Evolutionary conservation across 2,329 filamentous ascomycete species (phyloP), one percentile per base, ranked within the genome.

Genomic region (Bipolaris cookei): DNA sequence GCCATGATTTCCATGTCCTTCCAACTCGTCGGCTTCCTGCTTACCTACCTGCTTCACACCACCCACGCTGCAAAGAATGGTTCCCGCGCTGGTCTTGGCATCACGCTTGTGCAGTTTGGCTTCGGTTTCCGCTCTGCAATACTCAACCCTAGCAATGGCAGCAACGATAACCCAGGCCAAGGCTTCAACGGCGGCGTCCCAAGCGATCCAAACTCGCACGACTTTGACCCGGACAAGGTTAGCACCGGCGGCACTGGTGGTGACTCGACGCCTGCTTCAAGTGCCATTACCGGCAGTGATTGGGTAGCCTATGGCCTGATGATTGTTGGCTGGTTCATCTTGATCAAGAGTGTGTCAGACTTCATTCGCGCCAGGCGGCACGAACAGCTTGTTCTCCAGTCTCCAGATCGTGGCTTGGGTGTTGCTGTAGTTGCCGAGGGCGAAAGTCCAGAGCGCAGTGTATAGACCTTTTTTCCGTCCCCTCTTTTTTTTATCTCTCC

Each of bases 61-160:
- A 97, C 94, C 6, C 95, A 99, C 77, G 95, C 95, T 4, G 95
- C 95, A 69, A 99, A 99, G 81, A 97, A 99, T 75, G 95, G 95
- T 47, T 97, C 93, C 43, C 90, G 92, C 71, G 93, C 94, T 49
- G 95, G 95, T 51, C 88, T 99, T 48, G 95, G 95, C 59, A 91
- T 99, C 67, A 97, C 93, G 0, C 84, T 99, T 10, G 92, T 99
- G 45, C 94, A 98, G 76, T 98, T 96, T 72, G 95, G 95, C 30
- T 98, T 99, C 78, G 92, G 92, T 67, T 96, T 98, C 91, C 95
- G 92, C 74, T 86, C 85, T 43, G 78, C 71, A 4, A 57, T 62
- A 3, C 55, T 72, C 21, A 65, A 61, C 25, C 64, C 69, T 38
- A 71, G 79, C 38, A 67, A 66, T 59, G 68, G 80, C 54, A 73